Evolutionary conservation across 441 rosid genomes (phyloP).

Genomic region (Populus hybrid): DNA sequence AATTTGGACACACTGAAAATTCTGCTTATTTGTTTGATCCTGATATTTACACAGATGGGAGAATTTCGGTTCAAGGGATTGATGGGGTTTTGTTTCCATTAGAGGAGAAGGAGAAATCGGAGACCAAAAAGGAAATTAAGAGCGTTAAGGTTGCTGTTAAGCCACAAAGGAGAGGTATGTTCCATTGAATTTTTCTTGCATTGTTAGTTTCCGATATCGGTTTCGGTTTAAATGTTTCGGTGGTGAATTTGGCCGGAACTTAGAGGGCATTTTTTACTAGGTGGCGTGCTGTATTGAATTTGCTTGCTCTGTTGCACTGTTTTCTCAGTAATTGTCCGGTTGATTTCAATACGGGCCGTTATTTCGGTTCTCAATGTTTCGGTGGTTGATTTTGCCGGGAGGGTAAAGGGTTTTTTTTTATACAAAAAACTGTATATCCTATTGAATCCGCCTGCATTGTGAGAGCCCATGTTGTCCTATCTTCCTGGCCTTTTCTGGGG

Average conservation of each 20-base stretch:
- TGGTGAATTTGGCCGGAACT: no score
- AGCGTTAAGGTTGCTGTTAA: constrained; percentile 58
- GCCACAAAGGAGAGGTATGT: constrained; percentile 77
- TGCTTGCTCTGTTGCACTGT: no score
- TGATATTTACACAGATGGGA: constrained; percentile 88
- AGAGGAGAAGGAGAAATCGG: constrained; percentile 42
- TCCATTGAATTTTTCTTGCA: not conserved
- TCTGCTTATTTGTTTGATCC: constrained; percentile 90
- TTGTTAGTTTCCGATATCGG: not conserved
- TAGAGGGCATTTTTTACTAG: no score
- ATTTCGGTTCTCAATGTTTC: no score
- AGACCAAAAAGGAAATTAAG: constrained; percentile 26
- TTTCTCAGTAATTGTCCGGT: no score
- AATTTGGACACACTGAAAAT: constrained; percentile 68
- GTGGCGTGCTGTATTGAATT: no score
- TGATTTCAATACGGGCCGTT: no score
- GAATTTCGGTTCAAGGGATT: constrained; percentile 94
- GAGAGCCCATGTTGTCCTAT: not conserved
- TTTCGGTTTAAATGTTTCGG: not conserved
- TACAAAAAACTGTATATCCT: no score
- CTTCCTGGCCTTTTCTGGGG: not conserved
- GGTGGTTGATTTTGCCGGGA: no score
- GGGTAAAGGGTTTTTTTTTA: no score
- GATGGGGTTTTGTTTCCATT: constrained; percentile 83
- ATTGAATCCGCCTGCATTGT: no score